Base-by-base conservation (phyloP, 169 alveolate genomes). In the Blepharisma undulans region DNA sequence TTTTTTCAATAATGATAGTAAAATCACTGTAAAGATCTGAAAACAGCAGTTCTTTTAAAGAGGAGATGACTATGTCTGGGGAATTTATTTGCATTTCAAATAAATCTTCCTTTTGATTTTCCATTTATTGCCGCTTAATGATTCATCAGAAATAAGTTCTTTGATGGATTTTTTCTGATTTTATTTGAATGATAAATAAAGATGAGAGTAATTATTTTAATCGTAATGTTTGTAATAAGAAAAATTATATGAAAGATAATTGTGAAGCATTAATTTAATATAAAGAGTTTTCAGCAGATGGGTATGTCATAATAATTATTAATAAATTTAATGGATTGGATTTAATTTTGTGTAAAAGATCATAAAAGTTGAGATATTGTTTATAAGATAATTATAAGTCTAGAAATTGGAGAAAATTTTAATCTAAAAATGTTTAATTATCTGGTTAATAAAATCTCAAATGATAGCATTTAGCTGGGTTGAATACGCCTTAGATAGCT, bases 1-100 rank as follows among this genome's bases (percentile, higher is more conserved):
- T 78, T 33, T 90, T 88, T 32, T 93, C 95, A 19, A 93, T 72
- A 8, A 93, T 84, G 1, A 93, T 61, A 10, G 84, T 88, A 19
- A 90, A 89, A 76, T 93, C 95, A 25, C 94, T n/a, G 48, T 84
- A 84, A 30, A 84, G 91, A 22, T 89, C 90, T 0, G 89, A 74
- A 59, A 92, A 92, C 25, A 92, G 89, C 33, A 92, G 66, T 14
- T 27, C n/a, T 66, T 77, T 77, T 4, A 92, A 33, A 25, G 80
- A 25, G 10, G 80, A 72, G 16, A 72, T 72, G 16, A 72, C 80
- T 1, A 29, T 25, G 36, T 29, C 29, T 72, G 4, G 80, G 16
- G 66, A 48, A 48, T 48, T 48, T 48, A 48, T 48, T 48, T 48
- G 66, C 12, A 48, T 48, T 48, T 48, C 66, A 48, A 48, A 48